Evolutionary conservation across 306 rosid species (phyloP).

Genomic region (Medicago ruthenica): DNA sequence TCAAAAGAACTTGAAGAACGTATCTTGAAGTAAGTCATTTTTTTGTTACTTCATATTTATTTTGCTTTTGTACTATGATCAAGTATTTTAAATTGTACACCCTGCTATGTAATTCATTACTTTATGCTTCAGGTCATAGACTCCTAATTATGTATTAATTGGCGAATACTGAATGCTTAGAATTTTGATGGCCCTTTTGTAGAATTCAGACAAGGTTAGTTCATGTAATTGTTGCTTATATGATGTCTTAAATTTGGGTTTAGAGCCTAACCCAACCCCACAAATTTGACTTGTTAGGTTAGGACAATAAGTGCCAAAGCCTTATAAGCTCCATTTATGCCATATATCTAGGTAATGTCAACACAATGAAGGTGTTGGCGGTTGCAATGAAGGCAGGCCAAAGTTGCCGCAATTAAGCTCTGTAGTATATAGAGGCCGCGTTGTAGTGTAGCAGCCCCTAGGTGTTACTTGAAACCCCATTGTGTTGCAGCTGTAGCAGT

Average conservation of each 20-base stretch:
- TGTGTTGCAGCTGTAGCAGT: not conserved
- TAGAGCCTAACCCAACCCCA: not conserved
- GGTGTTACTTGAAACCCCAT: not conserved
- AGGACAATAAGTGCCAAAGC: not conserved
- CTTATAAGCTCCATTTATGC: not conserved
- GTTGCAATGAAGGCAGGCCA: not conserved
- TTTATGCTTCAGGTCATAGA: slow-evolving; percentile 11
- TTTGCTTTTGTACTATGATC: slow-evolving; percentile 8
- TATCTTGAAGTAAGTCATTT: slow-evolving; percentile 64
- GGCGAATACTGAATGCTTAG: slow-evolving; percentile 12
- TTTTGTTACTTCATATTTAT: slow-evolving; percentile 3
- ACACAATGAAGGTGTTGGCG: not conserved
- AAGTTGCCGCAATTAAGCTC: not conserved
- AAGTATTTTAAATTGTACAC: slow-evolving; percentile 12
- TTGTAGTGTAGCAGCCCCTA: not conserved
- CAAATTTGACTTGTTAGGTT: not conserved
- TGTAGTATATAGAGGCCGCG: not conserved
- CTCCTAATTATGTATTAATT: slow-evolving; percentile 4
- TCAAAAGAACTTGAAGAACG: slow-evolving; percentile 73
- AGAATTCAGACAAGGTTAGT: not conserved
- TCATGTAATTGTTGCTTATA: not conserved
- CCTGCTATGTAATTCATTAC: slow-evolving; percentile 28
- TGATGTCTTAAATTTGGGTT: slow-evolving; percentile 2
- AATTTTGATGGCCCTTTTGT: slow-evolving; percentile 25
- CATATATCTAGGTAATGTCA: not conserved